Percentiles rank a stretch among this genome's conserved stretches.
Evolutionary conservation across 2,329 filamentous ascomycete species (phyloP).

Genomic region (Talaromyces sp.): DNA sequence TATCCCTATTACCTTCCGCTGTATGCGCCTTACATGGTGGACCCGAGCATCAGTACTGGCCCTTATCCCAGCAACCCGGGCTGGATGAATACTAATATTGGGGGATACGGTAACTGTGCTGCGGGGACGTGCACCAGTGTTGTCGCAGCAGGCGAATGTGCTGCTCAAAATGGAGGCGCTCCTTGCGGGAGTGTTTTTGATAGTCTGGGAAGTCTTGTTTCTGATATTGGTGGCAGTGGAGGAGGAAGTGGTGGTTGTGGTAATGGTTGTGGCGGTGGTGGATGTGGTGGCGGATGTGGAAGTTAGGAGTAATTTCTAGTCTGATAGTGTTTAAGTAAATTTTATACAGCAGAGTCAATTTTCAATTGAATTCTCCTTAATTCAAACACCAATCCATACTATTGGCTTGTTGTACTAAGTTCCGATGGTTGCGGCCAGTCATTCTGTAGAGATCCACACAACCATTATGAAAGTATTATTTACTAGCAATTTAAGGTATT

Average conservation of each 20-base stretch:
- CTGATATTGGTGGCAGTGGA: not conserved
- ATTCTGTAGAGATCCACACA: not conserved
- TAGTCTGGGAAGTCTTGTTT: not conserved
- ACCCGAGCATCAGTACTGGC: slow-evolving; percentile 36
- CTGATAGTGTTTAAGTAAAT: not conserved
- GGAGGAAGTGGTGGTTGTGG: not conserved
- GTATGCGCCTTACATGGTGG: slow-evolving; percentile 44
- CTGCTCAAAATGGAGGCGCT: not conserved
- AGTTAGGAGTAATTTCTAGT: not conserved
- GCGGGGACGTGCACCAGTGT: slow-evolving; percentile 40
- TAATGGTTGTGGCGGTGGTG: slow-evolving; percentile 1
- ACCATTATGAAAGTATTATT: not conserved
- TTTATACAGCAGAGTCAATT: not conserved
- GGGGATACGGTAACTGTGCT: slow-evolving; percentile 45
- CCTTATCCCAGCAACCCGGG: slow-evolving; percentile 42
- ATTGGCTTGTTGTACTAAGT: not conserved
- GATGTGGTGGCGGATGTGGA: not conserved
- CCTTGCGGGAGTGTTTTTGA: slow-evolving; percentile 1
- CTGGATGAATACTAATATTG: slow-evolving; percentile 38
- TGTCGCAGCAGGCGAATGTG: slow-evolving; percentile 24
- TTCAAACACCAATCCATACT: not conserved
- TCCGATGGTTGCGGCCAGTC: not conserved
- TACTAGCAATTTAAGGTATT: not conserved
- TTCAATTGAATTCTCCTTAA: not conserved
- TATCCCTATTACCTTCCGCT: slow-evolving; percentile 42